phyloP scores from a whole-genome alignment of 2,329 filamentous ascomycete species.

The Fusarium equiseti region DNA sequence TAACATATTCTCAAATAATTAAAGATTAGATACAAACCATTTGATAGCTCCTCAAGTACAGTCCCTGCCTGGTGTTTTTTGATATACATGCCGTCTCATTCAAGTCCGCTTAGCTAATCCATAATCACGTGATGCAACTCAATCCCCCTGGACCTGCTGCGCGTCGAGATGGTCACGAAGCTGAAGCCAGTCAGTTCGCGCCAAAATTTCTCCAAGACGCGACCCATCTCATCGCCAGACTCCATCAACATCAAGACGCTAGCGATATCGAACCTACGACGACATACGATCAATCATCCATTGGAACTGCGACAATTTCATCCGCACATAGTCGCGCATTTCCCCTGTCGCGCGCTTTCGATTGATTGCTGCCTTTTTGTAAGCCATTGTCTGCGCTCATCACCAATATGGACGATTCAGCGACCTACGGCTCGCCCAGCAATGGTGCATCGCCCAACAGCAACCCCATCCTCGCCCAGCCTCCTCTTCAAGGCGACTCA shows the following conservation, averaged over 20 bases:
- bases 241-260: conserved; percentile 48
- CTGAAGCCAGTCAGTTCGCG: conserved; percentile 48
- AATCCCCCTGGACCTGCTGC: conserved; percentile 14
- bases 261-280: conserved; percentile 37
- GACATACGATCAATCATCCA: conserved; percentile 18
- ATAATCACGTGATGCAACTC: neutral
- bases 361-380: conserved; percentile 34
- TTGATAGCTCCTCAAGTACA: neutral
- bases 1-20: neutral
- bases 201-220: conserved; percentile 57
- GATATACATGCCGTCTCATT: neutral
- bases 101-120: conserved; percentile 18
- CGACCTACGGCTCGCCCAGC: conserved; percentile 68
- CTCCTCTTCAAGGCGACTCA: conserved; percentile 62
- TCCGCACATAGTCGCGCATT: conserved; percentile 24
- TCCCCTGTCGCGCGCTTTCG: conserved; percentile 20
- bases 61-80: neutral
- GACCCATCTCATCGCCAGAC: conserved; percentile 44
- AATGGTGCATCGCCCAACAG: conserved; percentile 68
- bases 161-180: conserved; percentile 39
- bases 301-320: conserved; percentile 9
- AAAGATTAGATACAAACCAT: neutral
- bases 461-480: conserved; percentile 68
- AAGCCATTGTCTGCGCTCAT: conserved; percentile 27
- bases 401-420: conserved; percentile 68